Percentiles rank a stretch among this genome's conserved stretches.
phyloP scores from a whole-genome alignment of 345 rosid species.

The Hypericum androsaemum region DNA sequence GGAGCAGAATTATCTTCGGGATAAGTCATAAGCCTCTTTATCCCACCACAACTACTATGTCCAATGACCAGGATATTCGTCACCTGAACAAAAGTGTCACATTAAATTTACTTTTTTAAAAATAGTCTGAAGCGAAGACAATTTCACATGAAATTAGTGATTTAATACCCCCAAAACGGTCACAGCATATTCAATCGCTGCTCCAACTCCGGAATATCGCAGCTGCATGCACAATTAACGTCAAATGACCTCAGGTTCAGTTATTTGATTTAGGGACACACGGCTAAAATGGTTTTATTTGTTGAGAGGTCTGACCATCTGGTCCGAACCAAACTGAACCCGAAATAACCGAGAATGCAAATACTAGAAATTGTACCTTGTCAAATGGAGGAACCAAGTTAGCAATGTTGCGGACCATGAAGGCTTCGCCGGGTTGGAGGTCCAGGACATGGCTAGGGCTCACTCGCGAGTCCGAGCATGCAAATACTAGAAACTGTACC shows the following conservation, averaged over 20 bases:
- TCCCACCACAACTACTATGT: constrained; percentile 20
- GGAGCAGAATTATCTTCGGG: constrained; percentile 7
- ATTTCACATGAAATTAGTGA: no score
- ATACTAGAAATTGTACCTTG: constrained; percentile 18
- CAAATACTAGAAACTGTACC: constrained; percentile 20
- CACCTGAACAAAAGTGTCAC: constrained; percentile 4
- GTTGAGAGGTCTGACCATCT: no score
- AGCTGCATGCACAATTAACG: constrained; percentile 5
- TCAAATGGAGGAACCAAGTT: constrained; percentile 44
- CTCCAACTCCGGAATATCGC: constrained; percentile 17
- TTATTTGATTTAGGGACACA: no score
- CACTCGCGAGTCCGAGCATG: constrained; percentile 47
- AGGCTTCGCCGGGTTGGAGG: constrained; percentile 48
- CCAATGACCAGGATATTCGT: constrained; percentile 20
- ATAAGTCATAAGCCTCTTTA: constrained; percentile 14
- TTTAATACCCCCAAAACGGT: background rate
- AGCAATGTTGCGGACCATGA: constrained; percentile 41
- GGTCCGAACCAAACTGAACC: background rate
- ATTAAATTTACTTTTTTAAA: no score
- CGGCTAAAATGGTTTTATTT: no score
- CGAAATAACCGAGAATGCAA: background rate
- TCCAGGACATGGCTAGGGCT: constrained; percentile 39
- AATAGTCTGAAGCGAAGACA: background rate
- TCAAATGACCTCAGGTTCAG: no score
- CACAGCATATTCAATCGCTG: constrained; percentile 19